A percentile compares a stretch with the other conserved stretches of the same genome.
These are phyloP conservation scores for Dioscorea dumetorum DNA, from an alignment of 106 monocot genomes.

Conservation along the genomic window DNA sequence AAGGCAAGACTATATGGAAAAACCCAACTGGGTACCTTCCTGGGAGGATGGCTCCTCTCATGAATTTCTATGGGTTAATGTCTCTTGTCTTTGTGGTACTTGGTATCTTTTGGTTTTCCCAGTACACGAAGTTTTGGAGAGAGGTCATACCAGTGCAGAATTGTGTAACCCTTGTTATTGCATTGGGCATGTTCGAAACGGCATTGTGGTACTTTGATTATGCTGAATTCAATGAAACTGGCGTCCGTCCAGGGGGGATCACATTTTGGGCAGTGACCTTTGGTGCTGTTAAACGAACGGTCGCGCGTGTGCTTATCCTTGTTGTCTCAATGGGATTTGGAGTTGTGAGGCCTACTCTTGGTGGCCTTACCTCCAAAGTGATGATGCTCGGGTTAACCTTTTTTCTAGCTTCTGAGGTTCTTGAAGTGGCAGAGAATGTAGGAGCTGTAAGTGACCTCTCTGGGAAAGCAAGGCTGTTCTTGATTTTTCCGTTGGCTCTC, in stretches of 20 bases:
- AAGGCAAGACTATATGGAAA: slow-evolving; percentile 94
- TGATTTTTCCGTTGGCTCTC: slow-evolving; percentile 79
- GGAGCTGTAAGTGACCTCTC: slow-evolving; percentile 86
- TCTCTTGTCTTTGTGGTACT: slow-evolving; percentile 81
- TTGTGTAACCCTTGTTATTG: slow-evolving; percentile 82
- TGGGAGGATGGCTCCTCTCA: slow-evolving; percentile 88
- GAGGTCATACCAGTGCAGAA: slow-evolving; percentile 93
- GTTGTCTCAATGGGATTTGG: slow-evolving; percentile 96
- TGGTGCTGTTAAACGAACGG: slow-evolving; percentile 72
- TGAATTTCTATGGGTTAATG: slow-evolving; percentile 87
- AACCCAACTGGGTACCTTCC: slow-evolving; percentile 94
- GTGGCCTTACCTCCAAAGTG: slow-evolving; percentile 90
- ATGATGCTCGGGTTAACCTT: slow-evolving; percentile 89
- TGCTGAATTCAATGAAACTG: slow-evolving; percentile 84
- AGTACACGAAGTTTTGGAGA: slow-evolving; percentile 91
- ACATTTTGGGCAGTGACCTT: slow-evolving; percentile 96
- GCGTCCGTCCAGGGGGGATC: slow-evolving; percentile 73
- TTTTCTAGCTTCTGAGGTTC: slow-evolving; percentile 85
- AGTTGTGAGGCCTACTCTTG: slow-evolving; percentile 88
- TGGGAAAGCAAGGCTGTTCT: slow-evolving; percentile 83
- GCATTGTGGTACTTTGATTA: slow-evolving; percentile 95
- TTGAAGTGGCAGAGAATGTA: slow-evolving; percentile 90
- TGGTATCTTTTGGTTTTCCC: slow-evolving; percentile 84
- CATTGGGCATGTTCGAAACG: slow-evolving; percentile 94
- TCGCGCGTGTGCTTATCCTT: slow-evolving; percentile 68